Evolutionary conservation across 176 grass and related monocot genomes (phyloP).

Genomic region (Cocos nucifera): DNA sequence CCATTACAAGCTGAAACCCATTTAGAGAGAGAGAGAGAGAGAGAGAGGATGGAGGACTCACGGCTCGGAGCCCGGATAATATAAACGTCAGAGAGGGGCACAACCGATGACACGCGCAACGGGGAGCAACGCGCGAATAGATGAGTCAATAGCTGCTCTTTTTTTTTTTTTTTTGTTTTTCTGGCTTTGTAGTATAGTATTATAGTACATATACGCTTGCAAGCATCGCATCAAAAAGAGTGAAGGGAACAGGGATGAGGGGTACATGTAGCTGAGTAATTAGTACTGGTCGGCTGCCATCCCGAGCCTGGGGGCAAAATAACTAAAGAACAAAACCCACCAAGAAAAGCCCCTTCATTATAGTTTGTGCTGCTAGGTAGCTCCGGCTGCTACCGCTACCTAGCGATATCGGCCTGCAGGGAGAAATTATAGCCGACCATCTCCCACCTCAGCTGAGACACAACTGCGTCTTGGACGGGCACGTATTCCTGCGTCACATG

Average conservation of each 20-base stretch:
- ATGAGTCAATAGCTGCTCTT: not conserved
- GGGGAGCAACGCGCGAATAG: not conserved
- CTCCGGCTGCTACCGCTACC: constrained; percentile 7
- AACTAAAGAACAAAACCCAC: too few relatives aligned
- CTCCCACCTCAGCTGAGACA: constrained; percentile 68
- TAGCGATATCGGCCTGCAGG: constrained; percentile 42
- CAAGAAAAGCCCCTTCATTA: too few relatives aligned
- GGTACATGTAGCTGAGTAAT: too few relatives aligned
- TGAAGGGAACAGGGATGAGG: too few relatives aligned
- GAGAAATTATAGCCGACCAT: constrained; percentile 47
- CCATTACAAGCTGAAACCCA: constrained; percentile 15
- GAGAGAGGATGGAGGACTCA: not conserved
- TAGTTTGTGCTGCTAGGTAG: too few relatives aligned
- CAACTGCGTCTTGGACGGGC: constrained; percentile 37
- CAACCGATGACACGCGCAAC: not conserved
- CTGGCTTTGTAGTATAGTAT: too few relatives aligned
- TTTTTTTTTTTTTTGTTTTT: too few relatives aligned
- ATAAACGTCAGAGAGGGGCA: not conserved
- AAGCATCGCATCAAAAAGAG: too few relatives aligned
- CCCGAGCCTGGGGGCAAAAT: too few relatives aligned
- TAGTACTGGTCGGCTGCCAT: too few relatives aligned
- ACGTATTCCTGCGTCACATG: constrained; percentile 44
- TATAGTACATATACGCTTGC: too few relatives aligned
- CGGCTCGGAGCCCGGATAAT: not conserved
- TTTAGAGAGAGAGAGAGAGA: not conserved